Evolutionary conservation across 176 grass and related monocot species (phyloP), one percentile per base, ranked within the genome.

Genomic region (Juncus effusus): DNA sequence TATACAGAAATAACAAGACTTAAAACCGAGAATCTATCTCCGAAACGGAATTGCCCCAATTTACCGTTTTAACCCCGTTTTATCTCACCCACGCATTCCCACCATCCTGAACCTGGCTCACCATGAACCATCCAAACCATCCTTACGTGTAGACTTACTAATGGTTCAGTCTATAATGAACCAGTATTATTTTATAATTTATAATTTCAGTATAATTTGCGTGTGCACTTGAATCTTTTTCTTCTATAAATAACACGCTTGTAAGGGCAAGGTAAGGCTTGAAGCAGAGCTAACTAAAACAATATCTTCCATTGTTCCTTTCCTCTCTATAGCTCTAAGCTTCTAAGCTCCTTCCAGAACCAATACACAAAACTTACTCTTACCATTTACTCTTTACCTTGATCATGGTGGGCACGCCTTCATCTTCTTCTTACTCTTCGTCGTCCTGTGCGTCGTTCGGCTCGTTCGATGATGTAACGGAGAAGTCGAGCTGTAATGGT

Each of bases 161-260:
- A 6, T 47, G 44, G 44, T 5, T 47, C 44, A 47, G 9, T 57
- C 8, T 11, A 5, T 57, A 13, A 11, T 57, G 2, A 16, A 57
- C 54, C 54, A 57, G 49, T 52, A 8, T 12, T 52, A 52, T 28
- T 28, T 47, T 47, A 1, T 47, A 47, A 5, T 5, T 47, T 47
- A 9, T 47, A 47, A 2, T 47, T 47, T 47, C 44, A 5, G 44
- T 47, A 47, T 6, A 47, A 9, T 47, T 47, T 47, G 44, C 44
- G 44, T 47, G 44, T 47, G 2, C 44, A 47, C 6, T 47, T 47
- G 4, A 9, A 1, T 2, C 2, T 47, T 47, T 47, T 6, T 36
- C 39, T 42, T 58, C 69, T 72, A 72, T 72, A 72, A 72, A 72
- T 72, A 72, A 49, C 69, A 72, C 3, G 14, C 14, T 3, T 41